Evolutionary conservation across 257 asterid species (phyloP).

Genomic region (Marsdenia floribunda): DNA sequence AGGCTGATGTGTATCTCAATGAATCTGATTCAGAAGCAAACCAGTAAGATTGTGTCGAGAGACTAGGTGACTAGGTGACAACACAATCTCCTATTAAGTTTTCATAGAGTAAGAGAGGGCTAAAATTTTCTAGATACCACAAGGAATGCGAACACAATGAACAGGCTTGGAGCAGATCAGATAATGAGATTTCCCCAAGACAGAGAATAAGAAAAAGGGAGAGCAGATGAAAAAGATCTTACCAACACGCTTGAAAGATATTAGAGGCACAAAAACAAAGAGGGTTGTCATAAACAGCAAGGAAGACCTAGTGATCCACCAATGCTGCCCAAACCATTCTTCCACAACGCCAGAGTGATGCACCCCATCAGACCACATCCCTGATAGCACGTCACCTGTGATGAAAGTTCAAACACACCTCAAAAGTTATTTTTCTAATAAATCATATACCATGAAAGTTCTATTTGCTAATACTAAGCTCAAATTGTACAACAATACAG

Average conservation of each 20-base stretch:
- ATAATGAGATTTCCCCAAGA: not conserved
- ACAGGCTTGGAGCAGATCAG: not conserved
- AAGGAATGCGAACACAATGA: not conserved
- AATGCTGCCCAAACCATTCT: constrained; percentile 85
- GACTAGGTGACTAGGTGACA: not conserved
- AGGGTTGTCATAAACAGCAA: constrained; percentile 56
- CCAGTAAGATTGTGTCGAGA: not conserved
- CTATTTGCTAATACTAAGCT: not conserved
- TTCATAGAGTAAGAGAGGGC: not conserved
- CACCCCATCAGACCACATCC: constrained; percentile 70
- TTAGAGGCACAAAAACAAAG: constrained; percentile 60
- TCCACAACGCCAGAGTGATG: constrained; percentile 76
- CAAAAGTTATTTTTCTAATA: not conserved
- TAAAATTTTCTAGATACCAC: not conserved
- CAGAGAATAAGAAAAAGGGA: not conserved
- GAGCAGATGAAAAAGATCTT: constrained; percentile 14
- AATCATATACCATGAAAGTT: not conserved
- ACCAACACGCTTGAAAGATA: constrained; percentile 86
- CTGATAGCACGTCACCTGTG: constrained; percentile 86
- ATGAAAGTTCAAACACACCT: constrained; percentile 15
- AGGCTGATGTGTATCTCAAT: constrained; percentile 80
- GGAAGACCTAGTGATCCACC: constrained; percentile 76
- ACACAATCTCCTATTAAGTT: not conserved
- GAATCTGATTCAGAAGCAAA: constrained; percentile 47
- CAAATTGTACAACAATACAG: no score